phyloP scores from a whole-genome alignment of 495 filamentous ascomycete genomes.

The Lepraria neglecta region DNA sequence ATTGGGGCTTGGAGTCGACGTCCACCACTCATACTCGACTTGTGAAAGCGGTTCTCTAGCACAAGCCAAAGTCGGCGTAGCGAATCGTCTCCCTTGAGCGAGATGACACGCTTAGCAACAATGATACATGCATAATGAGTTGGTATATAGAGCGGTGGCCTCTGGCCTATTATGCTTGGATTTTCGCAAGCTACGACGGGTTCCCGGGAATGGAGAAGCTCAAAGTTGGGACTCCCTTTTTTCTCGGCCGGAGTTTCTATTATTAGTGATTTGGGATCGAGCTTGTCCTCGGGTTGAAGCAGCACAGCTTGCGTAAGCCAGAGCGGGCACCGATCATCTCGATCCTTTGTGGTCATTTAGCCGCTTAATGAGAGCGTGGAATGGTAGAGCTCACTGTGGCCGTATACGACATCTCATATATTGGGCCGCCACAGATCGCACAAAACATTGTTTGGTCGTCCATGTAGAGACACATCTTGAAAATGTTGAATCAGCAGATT shows the following conservation, averaged over 20 bases:
- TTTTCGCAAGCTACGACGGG: not conserved
- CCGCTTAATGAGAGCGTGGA: too few species aligned
- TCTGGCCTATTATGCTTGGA: not conserved
- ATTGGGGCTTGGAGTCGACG: not conserved
- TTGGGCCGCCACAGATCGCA: constrained; percentile 2
- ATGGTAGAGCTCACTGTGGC: not conserved
- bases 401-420: not conserved
- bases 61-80: not conserved
- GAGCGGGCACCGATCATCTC: too few species aligned
- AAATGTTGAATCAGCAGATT: too few species aligned
- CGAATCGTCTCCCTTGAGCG: not conserved
- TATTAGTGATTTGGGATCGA: not conserved
- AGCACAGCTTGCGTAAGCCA: constrained; percentile 3
- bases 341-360: not conserved
- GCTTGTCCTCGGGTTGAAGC: not conserved
- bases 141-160: not conserved
- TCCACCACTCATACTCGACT: too few species aligned
- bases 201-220: not conserved
- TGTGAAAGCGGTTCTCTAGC: not conserved
- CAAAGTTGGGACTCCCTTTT: not conserved
- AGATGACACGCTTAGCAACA: not conserved
- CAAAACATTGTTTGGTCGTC: too few species aligned
- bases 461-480: too few species aligned
- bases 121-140: not conserved
- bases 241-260: not conserved